These are phyloP conservation scores for Phanerochaete sordida DNA, from an alignment of 768 basidiomycete species.

Conservation along the genomic window DNA sequence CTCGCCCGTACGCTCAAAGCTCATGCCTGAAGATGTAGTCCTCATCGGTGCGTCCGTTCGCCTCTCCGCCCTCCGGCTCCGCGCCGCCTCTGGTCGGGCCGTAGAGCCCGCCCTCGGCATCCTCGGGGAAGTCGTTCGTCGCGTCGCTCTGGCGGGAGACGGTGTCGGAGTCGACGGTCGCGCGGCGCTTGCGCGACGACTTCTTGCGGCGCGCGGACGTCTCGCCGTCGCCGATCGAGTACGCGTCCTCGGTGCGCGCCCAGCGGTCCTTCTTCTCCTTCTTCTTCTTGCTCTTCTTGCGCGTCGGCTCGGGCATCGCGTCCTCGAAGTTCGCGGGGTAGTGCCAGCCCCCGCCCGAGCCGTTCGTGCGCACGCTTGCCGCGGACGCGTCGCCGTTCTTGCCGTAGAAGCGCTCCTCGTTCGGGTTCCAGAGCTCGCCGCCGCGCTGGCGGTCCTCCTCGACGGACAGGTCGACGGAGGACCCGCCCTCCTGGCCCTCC, in stretches of 20 bases:
- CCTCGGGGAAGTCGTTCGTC: conserved; percentile 62
- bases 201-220: conserved; percentile 48
- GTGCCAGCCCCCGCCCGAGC: conserved; percentile 64
- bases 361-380: conserved; percentile 27
- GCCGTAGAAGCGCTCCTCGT: conserved; percentile 76
- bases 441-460: conserved; percentile 26
- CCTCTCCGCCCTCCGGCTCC: background rate
- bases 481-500: conserved; percentile 65
- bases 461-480: conserved; percentile 24
- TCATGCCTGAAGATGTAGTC: conserved; percentile 64
- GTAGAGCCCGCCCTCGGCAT: conserved; percentile 67
- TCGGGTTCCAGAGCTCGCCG: conserved; percentile 66
- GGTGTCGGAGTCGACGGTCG: conserved; percentile 36
- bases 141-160: conserved; percentile 33
- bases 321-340: conserved; percentile 87
- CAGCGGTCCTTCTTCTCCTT: conserved; percentile 83
- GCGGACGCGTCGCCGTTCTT: conserved; percentile 33
- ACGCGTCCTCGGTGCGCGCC: conserved; percentile 85
- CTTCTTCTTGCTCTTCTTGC: conserved; percentile 38
- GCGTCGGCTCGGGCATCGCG: conserved; percentile 33
- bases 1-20: conserved; percentile 37
- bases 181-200: conserved; percentile 59
- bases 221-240: conserved; percentile 42
- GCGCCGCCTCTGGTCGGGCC: conserved; percentile 25
- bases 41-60: conserved; percentile 26